phyloP scores from a whole-genome alignment of 1,284 basidiomycete species.

The Trichosporon asahii region DNA sequence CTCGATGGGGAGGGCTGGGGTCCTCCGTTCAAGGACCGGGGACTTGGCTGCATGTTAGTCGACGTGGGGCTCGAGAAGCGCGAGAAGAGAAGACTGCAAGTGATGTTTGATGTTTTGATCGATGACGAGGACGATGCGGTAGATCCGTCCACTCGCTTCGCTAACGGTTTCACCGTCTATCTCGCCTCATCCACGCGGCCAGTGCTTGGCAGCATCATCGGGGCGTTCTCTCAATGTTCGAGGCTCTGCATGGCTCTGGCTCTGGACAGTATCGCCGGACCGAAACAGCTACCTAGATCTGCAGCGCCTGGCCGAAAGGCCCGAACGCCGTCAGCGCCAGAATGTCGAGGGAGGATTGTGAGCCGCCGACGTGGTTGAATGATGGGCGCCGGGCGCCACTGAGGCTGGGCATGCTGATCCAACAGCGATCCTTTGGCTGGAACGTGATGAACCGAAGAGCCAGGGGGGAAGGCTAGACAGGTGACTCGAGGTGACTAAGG shows the following conservation, averaged over 20 bases:
- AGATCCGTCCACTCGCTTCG: neutral
- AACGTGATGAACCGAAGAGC: too few species aligned
- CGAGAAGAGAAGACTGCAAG: too few species aligned
- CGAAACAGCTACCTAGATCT: neutral
- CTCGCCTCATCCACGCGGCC: neutral
- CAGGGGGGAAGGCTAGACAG: neutral
- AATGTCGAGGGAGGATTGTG: too few species aligned
- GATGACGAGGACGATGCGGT: neutral
- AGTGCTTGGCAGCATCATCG: neutral
- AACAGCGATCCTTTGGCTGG: too few species aligned
- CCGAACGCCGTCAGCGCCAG: neutral
- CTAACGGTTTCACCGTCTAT: neutral
- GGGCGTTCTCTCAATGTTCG: neutral
- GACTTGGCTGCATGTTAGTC: too few species aligned
- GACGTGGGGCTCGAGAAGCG: too few species aligned
- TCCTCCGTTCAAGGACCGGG: too few species aligned
- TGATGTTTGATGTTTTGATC: neutral
- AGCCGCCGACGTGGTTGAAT: too few species aligned
- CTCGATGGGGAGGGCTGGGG: too few species aligned
- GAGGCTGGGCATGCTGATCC: neutral
- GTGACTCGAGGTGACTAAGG: neutral
- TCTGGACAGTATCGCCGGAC: too few species aligned
- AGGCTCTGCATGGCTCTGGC: neutral
- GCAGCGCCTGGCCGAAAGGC: neutral
- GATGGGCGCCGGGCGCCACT: neutral